Evolutionary conservation across 2,329 filamentous ascomycete species (phyloP), one percentile per base, ranked within the genome.

Genomic region (Aspergillus piperis): DNA sequence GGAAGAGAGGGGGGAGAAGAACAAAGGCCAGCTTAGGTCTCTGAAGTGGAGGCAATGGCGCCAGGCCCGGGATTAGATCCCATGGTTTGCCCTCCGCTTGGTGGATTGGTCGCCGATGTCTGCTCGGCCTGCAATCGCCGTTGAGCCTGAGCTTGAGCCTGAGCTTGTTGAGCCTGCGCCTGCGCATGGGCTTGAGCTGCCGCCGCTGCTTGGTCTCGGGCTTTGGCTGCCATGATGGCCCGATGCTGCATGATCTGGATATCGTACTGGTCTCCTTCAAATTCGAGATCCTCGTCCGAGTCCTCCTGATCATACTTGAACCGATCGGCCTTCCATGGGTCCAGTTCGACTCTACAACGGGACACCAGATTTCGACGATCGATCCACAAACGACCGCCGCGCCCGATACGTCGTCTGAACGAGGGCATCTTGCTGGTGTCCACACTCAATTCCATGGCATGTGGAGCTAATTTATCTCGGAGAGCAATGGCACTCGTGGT

Each of bases 251-350:
- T 85, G 69, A 84, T 82, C 60, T 83, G 74, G 58, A 82, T 81
- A 64, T 83, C 82, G 57, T 81, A 85, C 69, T 89, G 90, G 72
- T 96, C 92, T 60, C 93, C 83, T 58, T 88, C 84, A 79, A 92
- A 92, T 62, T 88, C 82, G 23, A 88, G 83, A 58, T 88, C 86
- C 59, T 92, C 90, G 55, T 93, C 91, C 64, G 89, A 89, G 62
- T 92, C 91, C 68, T 96, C 91, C 25, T 89, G 88, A 71, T 96
- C 91, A 78, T 91, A 96, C 77, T 92, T 96, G 85, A 90, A 96
- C 62, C 88, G 85, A 72, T 94, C 90, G 59, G 83, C 77, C 53
- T 81, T 83, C 77, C 70, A 75, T 75, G 73, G 77, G 65, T 80
- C 78, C 67, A 76, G 67, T 17, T 78, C 71, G 76, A 80, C 61